These are phyloP conservation scores for Verticillium klebahnii DNA, from an alignment of 2,329 filamentous ascomycete species.

Conservation along the genomic window DNA sequence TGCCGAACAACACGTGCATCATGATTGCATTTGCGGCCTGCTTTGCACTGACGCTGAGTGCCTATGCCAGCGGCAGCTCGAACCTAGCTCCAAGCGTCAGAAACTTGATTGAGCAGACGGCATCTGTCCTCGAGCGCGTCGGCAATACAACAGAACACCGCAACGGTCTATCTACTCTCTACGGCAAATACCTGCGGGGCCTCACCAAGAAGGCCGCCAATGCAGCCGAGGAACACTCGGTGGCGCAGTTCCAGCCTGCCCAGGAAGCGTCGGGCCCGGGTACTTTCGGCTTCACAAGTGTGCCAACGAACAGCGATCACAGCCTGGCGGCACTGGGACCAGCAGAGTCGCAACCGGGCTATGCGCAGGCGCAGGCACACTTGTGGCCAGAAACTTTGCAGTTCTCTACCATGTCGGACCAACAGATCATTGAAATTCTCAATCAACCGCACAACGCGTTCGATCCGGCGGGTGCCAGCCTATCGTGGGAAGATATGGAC, in stretches of 20 bases:
- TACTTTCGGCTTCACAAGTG: slow-evolving; percentile 6
- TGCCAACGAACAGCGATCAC: not conserved
- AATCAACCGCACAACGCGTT: slow-evolving; percentile 59
- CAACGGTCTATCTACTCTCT: slow-evolving; percentile 57
- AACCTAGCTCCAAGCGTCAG: slow-evolving; percentile 59
- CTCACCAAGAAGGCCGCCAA: slow-evolving; percentile 34
- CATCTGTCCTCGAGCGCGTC: slow-evolving; percentile 64
- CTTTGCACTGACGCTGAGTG: slow-evolving; percentile 61
- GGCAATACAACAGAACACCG: slow-evolving; percentile 62
- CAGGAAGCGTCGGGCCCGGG: slow-evolving; percentile 6
- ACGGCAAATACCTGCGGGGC: slow-evolving; percentile 40
- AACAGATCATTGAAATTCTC: slow-evolving; percentile 62
- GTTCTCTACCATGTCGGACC: slow-evolving; percentile 66
- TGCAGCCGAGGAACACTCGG: slow-evolving; percentile 7
- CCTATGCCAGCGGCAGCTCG: slow-evolving; percentile 51
- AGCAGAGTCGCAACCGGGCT: slow-evolving; percentile 17
- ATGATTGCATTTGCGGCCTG: slow-evolving; percentile 75
- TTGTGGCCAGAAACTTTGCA: slow-evolving; percentile 50
- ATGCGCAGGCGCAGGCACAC: slow-evolving; percentile 20
- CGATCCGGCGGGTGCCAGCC: slow-evolving; percentile 47
- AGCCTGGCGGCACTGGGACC: slow-evolving; percentile 6
- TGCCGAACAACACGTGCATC: slow-evolving; percentile 75
- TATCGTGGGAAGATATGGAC: slow-evolving; percentile 55
- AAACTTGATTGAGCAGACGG: slow-evolving; percentile 62
- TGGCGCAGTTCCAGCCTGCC: slow-evolving; percentile 1